Evolutionary conservation across 2,329 filamentous ascomycete species (phyloP).

Genomic region (Botrytis porri): DNA sequence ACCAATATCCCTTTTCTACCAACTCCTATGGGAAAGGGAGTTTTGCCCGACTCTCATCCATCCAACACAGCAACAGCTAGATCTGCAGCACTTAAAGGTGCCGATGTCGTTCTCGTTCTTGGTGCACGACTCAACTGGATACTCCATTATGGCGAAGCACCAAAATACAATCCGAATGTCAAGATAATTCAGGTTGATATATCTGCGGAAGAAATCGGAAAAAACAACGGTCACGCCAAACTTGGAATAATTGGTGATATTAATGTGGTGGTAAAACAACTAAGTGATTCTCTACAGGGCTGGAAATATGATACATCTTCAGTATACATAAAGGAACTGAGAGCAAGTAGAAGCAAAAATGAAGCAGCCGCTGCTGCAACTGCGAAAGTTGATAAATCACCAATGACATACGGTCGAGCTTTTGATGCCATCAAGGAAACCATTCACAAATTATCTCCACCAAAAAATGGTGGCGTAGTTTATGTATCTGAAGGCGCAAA

Average conservation of each 20-base stretch:
- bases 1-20: slow-evolving; percentile 54
- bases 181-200: slow-evolving; percentile 57
- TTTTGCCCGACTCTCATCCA: slow-evolving; percentile 52
- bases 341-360: slow-evolving; percentile 45
- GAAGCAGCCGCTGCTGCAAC: slow-evolving; percentile 45
- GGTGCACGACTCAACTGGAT: slow-evolving; percentile 58
- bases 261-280: slow-evolving; percentile 46
- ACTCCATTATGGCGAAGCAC: slow-evolving; percentile 52
- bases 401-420: slow-evolving; percentile 50
- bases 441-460: slow-evolving; percentile 46
- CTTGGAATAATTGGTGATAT: slow-evolving; percentile 53
- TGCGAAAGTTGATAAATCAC: slow-evolving; percentile 42
- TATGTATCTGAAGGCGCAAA: slow-evolving; percentile 59
- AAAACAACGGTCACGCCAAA: slow-evolving; percentile 47
- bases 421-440: slow-evolving; percentile 52
- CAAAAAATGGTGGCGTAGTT: slow-evolving; percentile 47
- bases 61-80: slow-evolving; percentile 53
- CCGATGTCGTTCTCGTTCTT: slow-evolving; percentile 54
- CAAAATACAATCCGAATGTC: slow-evolving; percentile 50
- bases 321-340: slow-evolving; percentile 39
- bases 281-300: slow-evolving; percentile 42
- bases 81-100: slow-evolving; percentile 50
- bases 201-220: slow-evolving; percentile 51
- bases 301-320: slow-evolving; percentile 45
- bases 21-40: slow-evolving; percentile 58